Percentiles rank a stretch among this genome's conserved stretches.
phyloP scores from a whole-genome alignment of 2,329 filamentous ascomycete species.

The Byssothecium circinans region DNA sequence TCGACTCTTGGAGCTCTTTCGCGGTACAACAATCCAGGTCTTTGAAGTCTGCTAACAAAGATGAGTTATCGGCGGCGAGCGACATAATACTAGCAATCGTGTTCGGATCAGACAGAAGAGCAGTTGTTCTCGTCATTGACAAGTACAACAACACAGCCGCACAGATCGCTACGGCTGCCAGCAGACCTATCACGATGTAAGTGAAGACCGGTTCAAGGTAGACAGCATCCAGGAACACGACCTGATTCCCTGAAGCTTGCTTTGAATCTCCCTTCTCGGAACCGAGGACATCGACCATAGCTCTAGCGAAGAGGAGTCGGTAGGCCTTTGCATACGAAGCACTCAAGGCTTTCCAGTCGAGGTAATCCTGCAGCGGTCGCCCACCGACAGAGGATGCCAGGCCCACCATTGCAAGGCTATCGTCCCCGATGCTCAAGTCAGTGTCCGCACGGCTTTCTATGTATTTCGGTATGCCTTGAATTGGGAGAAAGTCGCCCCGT shows the following conservation, averaged over 20 bases:
- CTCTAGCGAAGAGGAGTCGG: slow-evolving; percentile 46
- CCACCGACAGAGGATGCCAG: slow-evolving; percentile 41
- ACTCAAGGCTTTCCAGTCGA: slow-evolving; percentile 37
- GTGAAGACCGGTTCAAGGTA: slow-evolving; percentile 44
- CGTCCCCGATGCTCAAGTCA: slow-evolving; percentile 9
- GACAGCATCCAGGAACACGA: slow-evolving; percentile 36
- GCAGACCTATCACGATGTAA: slow-evolving; percentile 41
- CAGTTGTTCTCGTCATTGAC: slow-evolving; percentile 17
- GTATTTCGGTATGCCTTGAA: slow-evolving; percentile 10
- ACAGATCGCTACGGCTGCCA: slow-evolving; percentile 28
- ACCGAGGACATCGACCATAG: slow-evolving; percentile 36
- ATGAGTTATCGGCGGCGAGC: slow-evolving; percentile 28
- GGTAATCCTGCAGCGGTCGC: slow-evolving; percentile 31
- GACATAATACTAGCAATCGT: slow-evolving; percentile 44
- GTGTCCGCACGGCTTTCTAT: slow-evolving; percentile 8
- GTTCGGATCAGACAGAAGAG: slow-evolving; percentile 37
- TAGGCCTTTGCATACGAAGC: slow-evolving; percentile 46
- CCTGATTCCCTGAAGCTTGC: slow-evolving; percentile 15
- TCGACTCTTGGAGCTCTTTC: slow-evolving; percentile 15
- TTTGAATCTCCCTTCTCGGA: slow-evolving; percentile 7
- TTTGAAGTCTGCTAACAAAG: slow-evolving; percentile 24
- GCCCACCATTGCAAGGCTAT: slow-evolving; percentile 36
- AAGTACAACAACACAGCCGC: slow-evolving; percentile 25
- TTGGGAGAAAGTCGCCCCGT: slow-evolving; percentile 14
- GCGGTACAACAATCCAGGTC: slow-evolving; percentile 23